These are phyloP conservation scores for Diaporthe sp. DNA, from an alignment of 2,329 filamentous ascomycete genomes.

Conservation along the genomic window DNA sequence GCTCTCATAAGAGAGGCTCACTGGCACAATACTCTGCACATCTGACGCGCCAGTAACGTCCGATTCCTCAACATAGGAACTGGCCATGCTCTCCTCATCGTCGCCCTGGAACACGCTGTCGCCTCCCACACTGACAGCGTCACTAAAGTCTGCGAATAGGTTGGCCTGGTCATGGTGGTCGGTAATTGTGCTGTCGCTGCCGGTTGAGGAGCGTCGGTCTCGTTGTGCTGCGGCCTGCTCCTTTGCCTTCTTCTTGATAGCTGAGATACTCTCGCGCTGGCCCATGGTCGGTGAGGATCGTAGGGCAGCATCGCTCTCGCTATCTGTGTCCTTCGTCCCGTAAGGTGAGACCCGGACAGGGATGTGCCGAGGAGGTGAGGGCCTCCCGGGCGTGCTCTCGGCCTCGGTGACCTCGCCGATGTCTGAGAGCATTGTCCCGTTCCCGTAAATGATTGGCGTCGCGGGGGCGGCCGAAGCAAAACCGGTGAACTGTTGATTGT, in stretches of 20 bases:
- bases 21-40: not conserved
- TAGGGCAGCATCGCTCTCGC: slow-evolving; percentile 53
- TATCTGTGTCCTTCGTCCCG: slow-evolving; percentile 46
- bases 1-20: slow-evolving; percentile 48
- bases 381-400: slow-evolving; percentile 51
- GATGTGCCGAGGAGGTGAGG: slow-evolving; percentile 51
- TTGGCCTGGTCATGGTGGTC: slow-evolving; percentile 58
- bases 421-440: slow-evolving; percentile 75
- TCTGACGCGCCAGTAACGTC: slow-evolving; percentile 34
- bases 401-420: slow-evolving; percentile 43
- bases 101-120: slow-evolving; percentile 78
- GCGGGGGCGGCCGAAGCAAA: slow-evolving; percentile 64
- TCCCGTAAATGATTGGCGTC: slow-evolving; percentile 78
- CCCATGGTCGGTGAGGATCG: slow-evolving; percentile 63
- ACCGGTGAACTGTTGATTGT: slow-evolving; percentile 55
- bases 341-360: slow-evolving; percentile 44
- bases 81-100: slow-evolving; percentile 76
- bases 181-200: slow-evolving; percentile 73
- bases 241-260: slow-evolving; percentile 62
- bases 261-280: slow-evolving; percentile 49
- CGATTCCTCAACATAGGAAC: slow-evolving; percentile 66
- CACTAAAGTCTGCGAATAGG: slow-evolving; percentile 73
- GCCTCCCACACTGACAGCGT: slow-evolving; percentile 69
- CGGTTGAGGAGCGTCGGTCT: slow-evolving; percentile 68
- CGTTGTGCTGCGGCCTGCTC: slow-evolving; percentile 54